Base-by-base conservation (phyloP, 345 rosid genomes). In the Sisymbrium altissimum region DNA sequence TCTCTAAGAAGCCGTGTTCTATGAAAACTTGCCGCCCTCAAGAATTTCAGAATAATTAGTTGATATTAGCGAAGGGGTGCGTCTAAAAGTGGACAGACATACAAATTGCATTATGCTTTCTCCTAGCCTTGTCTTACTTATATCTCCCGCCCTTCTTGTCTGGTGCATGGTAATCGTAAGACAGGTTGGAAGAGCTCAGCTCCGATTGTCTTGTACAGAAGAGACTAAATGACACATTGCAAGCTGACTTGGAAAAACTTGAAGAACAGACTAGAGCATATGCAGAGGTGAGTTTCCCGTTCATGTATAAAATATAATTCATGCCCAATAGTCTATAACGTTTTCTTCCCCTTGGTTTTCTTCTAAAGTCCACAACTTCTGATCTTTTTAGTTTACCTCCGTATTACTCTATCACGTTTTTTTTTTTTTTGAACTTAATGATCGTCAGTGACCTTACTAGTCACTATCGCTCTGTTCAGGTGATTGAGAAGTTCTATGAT, bases 151-250 rank as follows among this genome's bases (percentile, higher is more conserved):
- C 46, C 30, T 30, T 64, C 39, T 64, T 72, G 36, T 43, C 13
- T 78, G 68, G 57, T 62, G 35, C 17, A 36, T 50, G 61, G 64
- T 75, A 54, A 55, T 76, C 43, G 39, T 49, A 49, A 65, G 62
- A 44, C 85, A 95, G 99, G 84, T 74, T 88, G 69, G 96, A 92
- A 77, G 96, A 78, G 77, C 88, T 90, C 63, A 73, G 72, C 68
- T 79, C 86, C 55, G 84, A 85, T 52, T 83, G 81, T 78, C 79
- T 86, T 79, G 84, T 85, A 57, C 86, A 82, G 67, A 84, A 86
- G 86, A 84, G 81, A 72, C 66, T 73, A 39, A 90, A 82, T 82
- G 86, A 86, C 68, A 80, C 65, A 52, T 81, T 90, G 79, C 85
- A 73, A 82, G 55, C 72, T 73, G 89, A 88, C 68, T 81, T 85